Evolutionary conservation across 2,329 filamentous ascomycete species (phyloP).

Genomic region (Aspergillus chevalieri): DNA sequence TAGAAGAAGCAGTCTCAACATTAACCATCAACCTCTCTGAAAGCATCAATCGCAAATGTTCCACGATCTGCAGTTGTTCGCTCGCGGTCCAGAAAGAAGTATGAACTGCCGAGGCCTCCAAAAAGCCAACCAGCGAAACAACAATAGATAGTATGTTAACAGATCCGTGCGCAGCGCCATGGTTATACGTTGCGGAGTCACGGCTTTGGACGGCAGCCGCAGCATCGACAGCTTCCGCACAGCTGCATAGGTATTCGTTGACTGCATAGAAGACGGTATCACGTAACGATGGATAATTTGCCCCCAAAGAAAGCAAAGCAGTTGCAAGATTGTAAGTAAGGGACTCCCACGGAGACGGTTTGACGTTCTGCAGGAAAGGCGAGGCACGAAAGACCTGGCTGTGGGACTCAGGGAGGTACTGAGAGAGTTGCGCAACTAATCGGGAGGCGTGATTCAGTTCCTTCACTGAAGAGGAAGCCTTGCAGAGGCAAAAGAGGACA

Average conservation of each 20-base stretch:
- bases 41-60: conserved; percentile 64
- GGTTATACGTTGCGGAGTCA: conserved; percentile 45
- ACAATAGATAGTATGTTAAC: conserved; percentile 67
- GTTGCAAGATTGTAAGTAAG: conserved; percentile 72
- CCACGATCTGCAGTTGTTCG: conserved; percentile 67
- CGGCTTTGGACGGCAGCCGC: conserved; percentile 51
- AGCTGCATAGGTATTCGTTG: conserved; percentile 66
- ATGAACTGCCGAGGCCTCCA: conserved; percentile 73
- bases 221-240: conserved; percentile 56
- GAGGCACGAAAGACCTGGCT: conserved; percentile 71
- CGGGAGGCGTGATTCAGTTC: conserved; percentile 67
- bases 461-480: conserved; percentile 71
- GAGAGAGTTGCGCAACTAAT: conserved; percentile 70
- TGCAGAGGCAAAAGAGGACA: conserved; percentile 83
- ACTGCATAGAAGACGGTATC: conserved; percentile 61
- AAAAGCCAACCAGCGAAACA: conserved; percentile 81
- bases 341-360: conserved; percentile 82
- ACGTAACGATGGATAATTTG: conserved; percentile 63
- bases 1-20: conserved; percentile 84
- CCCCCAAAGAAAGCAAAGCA: conserved; percentile 74
- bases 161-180: conserved; percentile 49
- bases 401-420: conserved; percentile 81
- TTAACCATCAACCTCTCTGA: conserved; percentile 80
- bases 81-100: conserved; percentile 73
- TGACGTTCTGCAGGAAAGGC: conserved; percentile 73